A percentile compares a stretch with the other conserved stretches of the same genome.
These are phyloP conservation scores for Scorias spongiosa DNA, from an alignment of 2,329 filamentous ascomycete species.

Conservation along the genomic window DNA sequence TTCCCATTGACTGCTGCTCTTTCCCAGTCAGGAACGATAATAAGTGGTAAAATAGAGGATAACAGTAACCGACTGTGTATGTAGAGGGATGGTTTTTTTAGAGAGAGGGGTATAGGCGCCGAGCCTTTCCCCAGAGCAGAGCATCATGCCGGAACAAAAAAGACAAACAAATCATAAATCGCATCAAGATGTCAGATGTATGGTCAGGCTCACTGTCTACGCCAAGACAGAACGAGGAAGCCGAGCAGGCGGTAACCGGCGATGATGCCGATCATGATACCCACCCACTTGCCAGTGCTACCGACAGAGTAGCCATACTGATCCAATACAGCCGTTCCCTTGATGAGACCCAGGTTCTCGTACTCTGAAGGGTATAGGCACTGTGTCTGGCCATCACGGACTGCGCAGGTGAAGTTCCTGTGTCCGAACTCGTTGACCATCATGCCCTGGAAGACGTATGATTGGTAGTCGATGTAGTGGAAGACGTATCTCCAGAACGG, in stretches of 20 bases:
- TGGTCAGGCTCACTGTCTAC: slow-evolving; percentile 5
- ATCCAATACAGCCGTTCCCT: slow-evolving; percentile 53
- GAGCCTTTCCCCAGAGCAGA: too few species aligned
- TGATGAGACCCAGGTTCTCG: slow-evolving; percentile 50
- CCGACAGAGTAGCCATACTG: slow-evolving; percentile 54
- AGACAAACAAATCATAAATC: too few species aligned
- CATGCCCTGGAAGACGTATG: slow-evolving; percentile 81
- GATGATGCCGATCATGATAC: slow-evolving; percentile 65
- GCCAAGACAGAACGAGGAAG: slow-evolving; percentile 42
- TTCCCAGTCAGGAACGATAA: too few species aligned
- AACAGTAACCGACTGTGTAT: too few species aligned
- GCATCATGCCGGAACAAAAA: too few species aligned
- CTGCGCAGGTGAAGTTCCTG: slow-evolving; percentile 46
- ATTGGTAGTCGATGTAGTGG: slow-evolving; percentile 77
- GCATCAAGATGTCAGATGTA: too few species aligned
- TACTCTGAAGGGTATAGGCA: slow-evolving; percentile 59
- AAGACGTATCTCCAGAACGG: slow-evolving; percentile 78
- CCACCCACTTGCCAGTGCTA: slow-evolving; percentile 52
- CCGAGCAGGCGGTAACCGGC: slow-evolving; percentile 55
- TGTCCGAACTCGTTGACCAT: slow-evolving; percentile 74
- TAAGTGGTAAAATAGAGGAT: too few species aligned
- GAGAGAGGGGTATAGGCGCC: too few species aligned
- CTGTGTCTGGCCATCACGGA: slow-evolving; percentile 33
- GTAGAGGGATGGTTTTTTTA: too few species aligned
- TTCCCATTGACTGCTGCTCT: too few species aligned